These are phyloP conservation scores for Fusarium citri DNA, from an alignment of 2,329 filamentous ascomycete genomes.

Conservation along the genomic window DNA sequence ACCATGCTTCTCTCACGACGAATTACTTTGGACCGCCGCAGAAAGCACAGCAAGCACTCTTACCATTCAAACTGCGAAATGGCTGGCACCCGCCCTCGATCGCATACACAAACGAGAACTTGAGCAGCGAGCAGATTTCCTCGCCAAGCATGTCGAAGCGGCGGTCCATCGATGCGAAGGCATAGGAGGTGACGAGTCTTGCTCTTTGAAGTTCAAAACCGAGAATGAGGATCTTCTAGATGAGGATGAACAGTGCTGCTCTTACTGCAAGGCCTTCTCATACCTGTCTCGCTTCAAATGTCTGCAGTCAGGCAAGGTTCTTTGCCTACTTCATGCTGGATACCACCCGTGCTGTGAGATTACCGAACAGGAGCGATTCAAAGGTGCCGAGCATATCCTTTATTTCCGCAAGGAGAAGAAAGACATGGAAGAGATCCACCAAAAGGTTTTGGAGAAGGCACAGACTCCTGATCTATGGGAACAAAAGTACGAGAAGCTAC, in stretches of 20 bases:
- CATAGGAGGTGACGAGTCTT: slow-evolving; percentile 61
- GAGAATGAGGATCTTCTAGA: slow-evolving; percentile 83
- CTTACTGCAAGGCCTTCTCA: slow-evolving; percentile 90
- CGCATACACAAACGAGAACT: slow-evolving; percentile 81
- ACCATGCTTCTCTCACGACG: slow-evolving; percentile 97
- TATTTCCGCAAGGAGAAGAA: slow-evolving; percentile 82
- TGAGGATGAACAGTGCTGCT: slow-evolving; percentile 94
- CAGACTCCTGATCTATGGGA: slow-evolving; percentile 88
- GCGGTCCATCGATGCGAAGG: slow-evolving; percentile 64
- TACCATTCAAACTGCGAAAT: slow-evolving; percentile 91
- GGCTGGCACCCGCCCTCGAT: slow-evolving; percentile 88
- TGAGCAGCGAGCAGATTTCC: slow-evolving; percentile 74
- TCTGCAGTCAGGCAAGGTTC: slow-evolving; percentile 79
- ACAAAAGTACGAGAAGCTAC: slow-evolving; percentile 85
- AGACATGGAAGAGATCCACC: slow-evolving; percentile 72
- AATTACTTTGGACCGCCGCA: slow-evolving; percentile 90
- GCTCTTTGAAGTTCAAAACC: slow-evolving; percentile 71
- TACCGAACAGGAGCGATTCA: slow-evolving; percentile 73
- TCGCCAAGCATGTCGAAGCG: slow-evolving; percentile 70
- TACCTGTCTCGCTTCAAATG: slow-evolving; percentile 94
- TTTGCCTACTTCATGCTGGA: slow-evolving; percentile 87
- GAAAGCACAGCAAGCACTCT: slow-evolving; percentile 73
- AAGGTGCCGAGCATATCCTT: slow-evolving; percentile 77
- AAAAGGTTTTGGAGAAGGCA: slow-evolving; percentile 88
- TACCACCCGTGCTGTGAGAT: slow-evolving; percentile 82